Evolutionary conservation across 2,329 filamentous ascomycete species (phyloP), one percentile per base, ranked within the genome.

Genomic region (Fusarium buxicola): DNA sequence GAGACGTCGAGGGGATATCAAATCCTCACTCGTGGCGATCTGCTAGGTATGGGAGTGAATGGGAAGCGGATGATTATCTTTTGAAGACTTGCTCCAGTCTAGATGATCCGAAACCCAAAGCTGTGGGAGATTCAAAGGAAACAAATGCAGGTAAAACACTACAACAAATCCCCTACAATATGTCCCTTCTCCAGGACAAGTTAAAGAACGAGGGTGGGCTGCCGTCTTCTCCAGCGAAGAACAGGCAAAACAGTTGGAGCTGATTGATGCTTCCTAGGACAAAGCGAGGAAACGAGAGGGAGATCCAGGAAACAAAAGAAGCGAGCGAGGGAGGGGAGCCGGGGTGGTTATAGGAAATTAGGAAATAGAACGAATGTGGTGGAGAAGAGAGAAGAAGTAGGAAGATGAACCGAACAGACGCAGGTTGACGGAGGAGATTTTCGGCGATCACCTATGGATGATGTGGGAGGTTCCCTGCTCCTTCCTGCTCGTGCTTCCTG

Each of bases 11-110:
- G 52, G 50, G 60, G 63, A 71, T 71, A 57, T 71, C 69, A 70
- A 71, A 71, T 65, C 67, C 65, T 54, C 48, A 41, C 47, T 60
- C 52, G 56, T 57, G 28, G 27, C 39, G 52, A 62, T 59, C 55
- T 55, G 48, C 40, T 55, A 16, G 53, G 55, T 55, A 53, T 44
- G 41, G 51, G 57, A 40, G 38, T 51, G 31, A 36, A 32, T 65
- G 51, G 54, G 55, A 55, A 52, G 28, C 38, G 43, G 32, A 30
- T 46, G 39, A 43, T 45, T 36, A 52, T 60, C 39, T 60, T 61
- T 58, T 59, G 60, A 58, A 69, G 65, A 46, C 64, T 71, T 47
- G 69, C 69, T 69, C 57, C 69, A 62, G 64, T 60, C 65, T 56
- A 57, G 60, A 58, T 43, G 54, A 56, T 61, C 46, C 55, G 46